phyloP scores from a whole-genome alignment of 345 rosid genomes.

The Citrus sinensis region DNA sequence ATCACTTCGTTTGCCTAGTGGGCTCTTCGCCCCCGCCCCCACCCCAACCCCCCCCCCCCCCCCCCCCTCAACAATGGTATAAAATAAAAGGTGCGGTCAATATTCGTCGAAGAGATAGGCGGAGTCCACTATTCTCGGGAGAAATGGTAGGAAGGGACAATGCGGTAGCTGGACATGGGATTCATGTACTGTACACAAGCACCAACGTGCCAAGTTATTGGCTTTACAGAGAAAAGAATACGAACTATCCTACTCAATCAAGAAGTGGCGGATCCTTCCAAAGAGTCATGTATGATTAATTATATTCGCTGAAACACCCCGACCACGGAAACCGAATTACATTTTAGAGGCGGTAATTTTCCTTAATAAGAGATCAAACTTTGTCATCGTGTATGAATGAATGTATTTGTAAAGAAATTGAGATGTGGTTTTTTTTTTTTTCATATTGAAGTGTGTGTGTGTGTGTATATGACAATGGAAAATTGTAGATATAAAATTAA shows the following conservation, averaged over 20 bases:
- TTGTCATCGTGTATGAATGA: too few species aligned
- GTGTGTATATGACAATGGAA: too few species aligned
- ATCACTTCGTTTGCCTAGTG: too few species aligned
- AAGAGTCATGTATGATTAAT: conserved; percentile 89
- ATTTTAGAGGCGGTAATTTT: neutral
- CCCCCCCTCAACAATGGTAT: too few species aligned
- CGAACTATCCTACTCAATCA: conserved; percentile 60
- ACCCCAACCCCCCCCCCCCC: too few species aligned
- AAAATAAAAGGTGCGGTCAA: conserved; percentile 48
- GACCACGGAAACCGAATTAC: neutral
- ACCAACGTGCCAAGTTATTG: conserved; percentile 35
- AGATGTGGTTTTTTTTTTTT: too few species aligned
- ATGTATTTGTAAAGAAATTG: too few species aligned
- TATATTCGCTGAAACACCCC: conserved; percentile 81
- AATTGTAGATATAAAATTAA: too few species aligned
- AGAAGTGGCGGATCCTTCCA: conserved; percentile 33
- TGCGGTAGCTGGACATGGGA: conserved; percentile 86
- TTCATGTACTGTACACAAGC: conserved; percentile 66
- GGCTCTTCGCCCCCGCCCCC: too few species aligned
- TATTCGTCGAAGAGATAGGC: conserved; percentile 1
- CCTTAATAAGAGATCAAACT: too few species aligned
- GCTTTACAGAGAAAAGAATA: conserved; percentile 45
- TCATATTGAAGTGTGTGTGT: too few species aligned
- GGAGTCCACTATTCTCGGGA: conserved; percentile 41
- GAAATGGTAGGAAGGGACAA: conserved; percentile 61